These are phyloP conservation scores for Fusarium sp. DNA, from an alignment of 2,329 filamentous ascomycete genomes.

Conservation along the genomic window DNA sequence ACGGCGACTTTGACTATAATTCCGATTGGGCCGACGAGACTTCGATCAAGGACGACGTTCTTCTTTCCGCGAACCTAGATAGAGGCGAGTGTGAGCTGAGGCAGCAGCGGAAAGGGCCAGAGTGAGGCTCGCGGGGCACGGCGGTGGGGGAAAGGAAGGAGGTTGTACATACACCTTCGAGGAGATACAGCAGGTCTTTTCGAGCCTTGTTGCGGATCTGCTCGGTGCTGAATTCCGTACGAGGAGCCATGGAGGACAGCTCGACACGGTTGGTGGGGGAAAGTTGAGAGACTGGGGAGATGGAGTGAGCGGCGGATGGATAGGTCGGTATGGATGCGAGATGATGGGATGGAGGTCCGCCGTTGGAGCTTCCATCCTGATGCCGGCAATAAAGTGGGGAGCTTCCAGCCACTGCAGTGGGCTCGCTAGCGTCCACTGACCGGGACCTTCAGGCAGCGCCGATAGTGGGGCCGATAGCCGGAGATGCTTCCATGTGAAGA, in stretches of 20 bases:
- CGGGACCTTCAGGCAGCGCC: neutral
- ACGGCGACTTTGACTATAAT: slow-evolving; percentile 95
- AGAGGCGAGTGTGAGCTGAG: slow-evolving; percentile 22
- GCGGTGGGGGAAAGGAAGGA: slow-evolving; percentile 41
- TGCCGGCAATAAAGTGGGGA: slow-evolving; percentile 41
- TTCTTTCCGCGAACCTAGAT: slow-evolving; percentile 96
- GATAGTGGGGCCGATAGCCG: slow-evolving; percentile 15
- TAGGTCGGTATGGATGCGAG: slow-evolving; percentile 1
- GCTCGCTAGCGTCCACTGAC: slow-evolving; percentile 3
- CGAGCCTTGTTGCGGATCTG: slow-evolving; percentile 85
- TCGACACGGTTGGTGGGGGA: slow-evolving; percentile 52
- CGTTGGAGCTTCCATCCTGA: slow-evolving; percentile 29
- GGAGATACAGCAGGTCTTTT: slow-evolving; percentile 88
- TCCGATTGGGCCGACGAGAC: slow-evolving; percentile 88
- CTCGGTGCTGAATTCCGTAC: slow-evolving; percentile 77
- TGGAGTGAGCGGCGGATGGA: neutral
- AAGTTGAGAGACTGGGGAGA: slow-evolving; percentile 7
- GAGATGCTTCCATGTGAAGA: neutral
- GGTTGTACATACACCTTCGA: slow-evolving; percentile 86
- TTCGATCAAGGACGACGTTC: slow-evolving; percentile 93
- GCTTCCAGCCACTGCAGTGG: slow-evolving; percentile 2
- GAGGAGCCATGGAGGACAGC: slow-evolving; percentile 73
- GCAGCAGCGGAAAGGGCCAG: slow-evolving; percentile 5
- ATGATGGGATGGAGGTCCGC: slow-evolving; percentile 8
- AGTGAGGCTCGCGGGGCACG: slow-evolving; percentile 25